Conservation (phyloP, 331 rosid genomes). For the Quercus lobata region DNA sequence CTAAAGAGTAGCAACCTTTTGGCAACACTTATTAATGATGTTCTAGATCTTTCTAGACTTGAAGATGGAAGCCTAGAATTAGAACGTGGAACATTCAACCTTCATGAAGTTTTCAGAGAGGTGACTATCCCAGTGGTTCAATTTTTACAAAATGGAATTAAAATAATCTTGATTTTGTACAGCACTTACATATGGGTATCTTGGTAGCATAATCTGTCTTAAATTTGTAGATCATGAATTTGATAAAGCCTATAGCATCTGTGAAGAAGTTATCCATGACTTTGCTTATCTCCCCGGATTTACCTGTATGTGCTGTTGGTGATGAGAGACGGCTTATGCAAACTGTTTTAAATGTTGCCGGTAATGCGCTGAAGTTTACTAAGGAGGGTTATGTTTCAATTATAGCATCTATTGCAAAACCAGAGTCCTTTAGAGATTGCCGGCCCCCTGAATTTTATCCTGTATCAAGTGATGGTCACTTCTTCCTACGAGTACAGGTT, state of each 20-base stretch:
- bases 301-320: constrained; percentile 70
- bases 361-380: constrained; percentile 90
- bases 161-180: background rate
- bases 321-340: constrained; percentile 84
- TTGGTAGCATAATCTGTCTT: constrained; percentile 6
- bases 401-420: constrained; percentile 71
- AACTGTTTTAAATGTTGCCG: constrained; percentile 64
- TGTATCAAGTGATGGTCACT: constrained; percentile 53
- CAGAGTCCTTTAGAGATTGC: constrained; percentile 75
- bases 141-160: background rate
- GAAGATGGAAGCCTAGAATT: constrained; percentile 89
- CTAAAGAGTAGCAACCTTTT: constrained; percentile 81
- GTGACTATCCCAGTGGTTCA: constrained; percentile 25
- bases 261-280: constrained; percentile 73
- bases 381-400: constrained; percentile 75
- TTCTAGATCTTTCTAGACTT: constrained; percentile 82
- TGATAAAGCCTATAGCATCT: constrained; percentile 79
- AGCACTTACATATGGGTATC: background rate
- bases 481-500: constrained; percentile 75
- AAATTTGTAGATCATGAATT: constrained; percentile 48
- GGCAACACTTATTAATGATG: constrained; percentile 78
- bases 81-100: constrained; percentile 60
- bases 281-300: constrained; percentile 67
- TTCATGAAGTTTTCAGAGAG: constrained; percentile 73
- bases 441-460: constrained; percentile 72